Percentiles rank a stretch among this genome's conserved stretches.
Conservation (phyloP, 2,329 filamentous ascomycete genomes). For the Metarhizium guizhouense region DNA sequence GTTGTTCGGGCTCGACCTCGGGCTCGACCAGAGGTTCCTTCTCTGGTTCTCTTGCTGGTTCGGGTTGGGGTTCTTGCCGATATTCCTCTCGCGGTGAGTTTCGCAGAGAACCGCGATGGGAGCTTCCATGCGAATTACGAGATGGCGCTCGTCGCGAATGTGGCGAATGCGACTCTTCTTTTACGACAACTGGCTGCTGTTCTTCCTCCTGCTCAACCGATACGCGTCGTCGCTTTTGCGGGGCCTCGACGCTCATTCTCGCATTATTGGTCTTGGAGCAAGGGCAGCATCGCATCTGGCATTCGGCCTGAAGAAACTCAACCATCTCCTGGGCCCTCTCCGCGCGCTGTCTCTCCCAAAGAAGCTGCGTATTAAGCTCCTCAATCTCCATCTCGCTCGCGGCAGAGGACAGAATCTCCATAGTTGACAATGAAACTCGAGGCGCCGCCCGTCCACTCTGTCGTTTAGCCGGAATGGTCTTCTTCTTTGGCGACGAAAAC, state of each 20-base stretch:
- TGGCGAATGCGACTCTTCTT: constrained; percentile 25
- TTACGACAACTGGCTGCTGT: neutral
- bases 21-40: constrained; percentile 2
- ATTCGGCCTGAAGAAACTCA: constrained; percentile 70
- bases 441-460: constrained; percentile 28
- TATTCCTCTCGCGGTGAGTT: neutral
- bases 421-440: constrained; percentile 36
- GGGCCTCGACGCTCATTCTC: constrained; percentile 9
- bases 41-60: constrained; percentile 15
- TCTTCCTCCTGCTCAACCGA: constrained; percentile 5
- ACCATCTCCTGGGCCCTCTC: constrained; percentile 63
- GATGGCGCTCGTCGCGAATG: constrained; percentile 10
- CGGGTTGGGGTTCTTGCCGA: constrained; percentile 6
- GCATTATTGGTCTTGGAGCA: constrained; percentile 35
- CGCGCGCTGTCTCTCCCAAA: constrained; percentile 54
- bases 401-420: constrained; percentile 45
- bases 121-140: neutral
- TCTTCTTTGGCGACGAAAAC: constrained; percentile 52
- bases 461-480: constrained; percentile 13
- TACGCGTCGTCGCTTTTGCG: constrained; percentile 11
- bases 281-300: constrained; percentile 57
- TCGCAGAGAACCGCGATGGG: neutral
- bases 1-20: neutral
- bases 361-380: constrained; percentile 41
- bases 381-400: constrained; percentile 51